Evolutionary conservation across 176 grass and related monocot species (phyloP).

Genomic region (Luzula sylvatica): DNA sequence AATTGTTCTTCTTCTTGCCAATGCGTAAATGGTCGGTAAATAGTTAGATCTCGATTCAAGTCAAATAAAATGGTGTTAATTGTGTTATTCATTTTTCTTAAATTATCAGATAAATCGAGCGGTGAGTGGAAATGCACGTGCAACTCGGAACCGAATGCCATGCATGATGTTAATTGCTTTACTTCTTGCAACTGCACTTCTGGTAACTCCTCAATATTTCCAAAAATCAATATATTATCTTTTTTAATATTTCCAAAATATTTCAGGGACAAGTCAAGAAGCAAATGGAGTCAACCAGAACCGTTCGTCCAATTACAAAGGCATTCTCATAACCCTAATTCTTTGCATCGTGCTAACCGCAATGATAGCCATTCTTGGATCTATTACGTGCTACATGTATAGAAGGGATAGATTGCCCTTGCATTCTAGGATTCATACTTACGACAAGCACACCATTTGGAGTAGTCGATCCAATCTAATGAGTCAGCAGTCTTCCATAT

Average conservation of each 20-base stretch:
- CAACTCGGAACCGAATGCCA: slow-evolving; percentile 15
- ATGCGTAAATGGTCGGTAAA: slow-evolving; percentile 45
- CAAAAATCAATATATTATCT: neutral
- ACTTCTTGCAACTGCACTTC: slow-evolving; percentile 89
- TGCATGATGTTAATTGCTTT: slow-evolving; percentile 42
- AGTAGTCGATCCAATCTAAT: slow-evolving; percentile 72
- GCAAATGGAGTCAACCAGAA: slow-evolving; percentile 22
- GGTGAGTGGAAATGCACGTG: slow-evolving; percentile 83
- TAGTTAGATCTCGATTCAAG: neutral
- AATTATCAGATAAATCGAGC: slow-evolving; percentile 2
- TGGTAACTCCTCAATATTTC: slow-evolving; percentile 26
- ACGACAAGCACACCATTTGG: slow-evolving; percentile 67
- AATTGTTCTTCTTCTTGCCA: slow-evolving; percentile 67
- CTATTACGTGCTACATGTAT: slow-evolving; percentile 48
- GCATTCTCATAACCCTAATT: slow-evolving; percentile 49
- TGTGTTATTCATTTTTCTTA: neutral
- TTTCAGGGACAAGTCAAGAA: slow-evolving; percentile 29
- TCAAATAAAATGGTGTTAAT: neutral
- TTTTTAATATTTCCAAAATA: slow-evolving; percentile 1
- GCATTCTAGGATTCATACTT: slow-evolving; percentile 33
- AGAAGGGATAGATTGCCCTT: slow-evolving; percentile 51
- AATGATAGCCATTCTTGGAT: slow-evolving; percentile 45
- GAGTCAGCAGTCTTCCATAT: slow-evolving; percentile 51
- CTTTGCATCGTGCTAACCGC: slow-evolving; percentile 51
- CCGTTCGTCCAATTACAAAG: slow-evolving; percentile 44